Evolutionary conservation across 2,329 filamentous ascomycete species (phyloP), one percentile per base, ranked within the genome.

Genomic region (Cryphonectria radicalis): DNA sequence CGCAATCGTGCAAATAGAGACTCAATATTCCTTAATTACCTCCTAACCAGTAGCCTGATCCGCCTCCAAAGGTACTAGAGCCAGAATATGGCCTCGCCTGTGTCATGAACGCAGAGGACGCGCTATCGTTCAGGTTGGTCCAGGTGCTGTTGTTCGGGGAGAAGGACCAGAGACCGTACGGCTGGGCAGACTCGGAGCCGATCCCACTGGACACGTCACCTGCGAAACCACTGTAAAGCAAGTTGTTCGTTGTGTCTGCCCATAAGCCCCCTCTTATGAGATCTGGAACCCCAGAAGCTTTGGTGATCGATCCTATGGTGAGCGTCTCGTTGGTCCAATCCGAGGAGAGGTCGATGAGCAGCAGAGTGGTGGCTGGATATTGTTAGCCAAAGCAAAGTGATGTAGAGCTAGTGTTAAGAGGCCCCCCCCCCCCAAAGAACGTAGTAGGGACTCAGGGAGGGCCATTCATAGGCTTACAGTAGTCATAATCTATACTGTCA

Each of bases 341-440:
- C 11, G 35, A 37, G n/a, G 67, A 69, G 10, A 69, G 67, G 13
- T 69, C 60, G 19, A 69, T 57, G 53, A 25, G 32, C 14, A 57
- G 13, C 53, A 57, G 53, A 17, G 53, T 32, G 13, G 53, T 28
- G 4, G 53, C 53, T 57, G 25, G 25, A 10, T 17, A 6, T 19
- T 14, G 14, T 57, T 25, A 57, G 25, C 13, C 13, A 28, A 32
- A 57, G 25, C 11, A 57, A 17, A 17, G 43, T 37, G 37, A 7
- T 10, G 1, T 37, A 37, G 37, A 6, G 10, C 37, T 4, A 37
- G 37, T 8, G 37, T 37, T 10, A 37, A 37, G 10, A 37, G 4
- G 1, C 37, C 37, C 37, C 37, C 37, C 3, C 7, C 37, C 37
- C 37, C 37, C 37, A 10, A 8, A 37, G 37, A 7, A 10, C 1